Conservation (phyloP, 768 basidiomycete species). For the Tubosaeta sp. region DNA sequence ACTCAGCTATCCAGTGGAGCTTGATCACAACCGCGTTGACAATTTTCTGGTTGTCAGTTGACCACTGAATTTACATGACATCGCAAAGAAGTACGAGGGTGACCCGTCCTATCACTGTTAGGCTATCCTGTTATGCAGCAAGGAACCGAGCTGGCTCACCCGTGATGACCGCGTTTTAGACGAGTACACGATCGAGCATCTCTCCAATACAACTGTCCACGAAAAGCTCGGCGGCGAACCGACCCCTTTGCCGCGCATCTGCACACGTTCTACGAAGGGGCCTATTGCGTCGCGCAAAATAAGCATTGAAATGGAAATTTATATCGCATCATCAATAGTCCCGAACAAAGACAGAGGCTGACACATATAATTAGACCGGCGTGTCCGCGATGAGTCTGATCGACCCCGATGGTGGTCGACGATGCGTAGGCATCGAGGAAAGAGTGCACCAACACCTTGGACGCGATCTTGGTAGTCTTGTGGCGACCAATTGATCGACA, state of each 20-base stretch:
- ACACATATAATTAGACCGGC: neutral
- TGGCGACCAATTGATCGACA: neutral
- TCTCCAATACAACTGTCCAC: conserved; percentile 52
- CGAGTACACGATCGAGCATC: conserved; percentile 55
- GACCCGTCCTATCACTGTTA: conserved; percentile 50
- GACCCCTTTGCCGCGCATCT: neutral
- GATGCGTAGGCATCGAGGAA: conserved; percentile 11
- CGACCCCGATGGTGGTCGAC: neutral
- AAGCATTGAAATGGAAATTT: neutral
- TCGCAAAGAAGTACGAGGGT: conserved; percentile 54
- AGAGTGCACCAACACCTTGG: neutral
- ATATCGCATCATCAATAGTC: neutral
- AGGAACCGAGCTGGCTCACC: neutral
- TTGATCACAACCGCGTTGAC: neutral
- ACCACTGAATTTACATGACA: conserved; percentile 58
- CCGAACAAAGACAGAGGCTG: too few species aligned
- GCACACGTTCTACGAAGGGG: neutral
- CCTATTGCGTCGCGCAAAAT: neutral
- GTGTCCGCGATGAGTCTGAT: neutral
- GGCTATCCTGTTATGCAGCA: conserved; percentile 52
- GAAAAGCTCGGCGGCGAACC: conserved; percentile 44
- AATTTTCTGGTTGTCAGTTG: neutral
- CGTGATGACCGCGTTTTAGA: conserved; percentile 27
- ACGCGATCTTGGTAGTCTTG: neutral
- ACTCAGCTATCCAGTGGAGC: conserved; percentile 15